Evolutionary conservation across 2,329 filamentous ascomycete genomes (phyloP), one percentile per base, ranked within the genome.

Genomic region (Pseudocercospora ulei): DNA sequence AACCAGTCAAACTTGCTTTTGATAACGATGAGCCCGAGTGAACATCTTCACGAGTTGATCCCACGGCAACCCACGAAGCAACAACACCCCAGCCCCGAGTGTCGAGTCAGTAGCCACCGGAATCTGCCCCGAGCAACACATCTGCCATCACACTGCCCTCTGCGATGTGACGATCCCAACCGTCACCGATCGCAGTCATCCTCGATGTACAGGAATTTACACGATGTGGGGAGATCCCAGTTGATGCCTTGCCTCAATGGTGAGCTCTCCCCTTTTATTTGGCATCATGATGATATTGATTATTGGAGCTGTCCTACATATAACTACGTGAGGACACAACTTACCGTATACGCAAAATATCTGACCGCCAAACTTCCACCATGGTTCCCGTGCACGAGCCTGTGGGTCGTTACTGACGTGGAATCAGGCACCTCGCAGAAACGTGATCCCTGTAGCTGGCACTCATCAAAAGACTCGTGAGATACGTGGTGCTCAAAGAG

Each of bases 31-130:
- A 56, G 6, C 51, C 38, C 9, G 46, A 38, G n/a, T 41, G 41
- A 41, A 25, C 25, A 34, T 4, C 13, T 17, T 13, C 16, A 19
- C 14, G 16, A 5, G 30, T 35, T 17, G 17, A 18, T 35, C 31
- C 24, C 38, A 34, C 36, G 33, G 39, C 23, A 20, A 40, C 42
- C 25, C 39, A 37, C 44, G 36, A 46, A 38, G 14, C 41, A 45
- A 36, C 44, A 37, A 39, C n/a, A 62, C 63, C 65, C 66, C 69
- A 70, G 80, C 63, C 64, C 83, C 82, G 79, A 79, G 79, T 70
- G 79, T 83, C 86, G 88, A 96, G 76, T 85, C 41, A 39, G 86
- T 96, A 23, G 16, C 12, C 9, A 9, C 16, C 12, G 12, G 7
- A 11, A n/a, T 19, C n/a, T n/a, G n/a, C n/a, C n/a, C n/a, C n/a